Evolutionary conservation across 768 basidiomycete species (phyloP), one percentile per base, ranked within the genome.

Genomic region (Podaxis carcinomalis): DNA sequence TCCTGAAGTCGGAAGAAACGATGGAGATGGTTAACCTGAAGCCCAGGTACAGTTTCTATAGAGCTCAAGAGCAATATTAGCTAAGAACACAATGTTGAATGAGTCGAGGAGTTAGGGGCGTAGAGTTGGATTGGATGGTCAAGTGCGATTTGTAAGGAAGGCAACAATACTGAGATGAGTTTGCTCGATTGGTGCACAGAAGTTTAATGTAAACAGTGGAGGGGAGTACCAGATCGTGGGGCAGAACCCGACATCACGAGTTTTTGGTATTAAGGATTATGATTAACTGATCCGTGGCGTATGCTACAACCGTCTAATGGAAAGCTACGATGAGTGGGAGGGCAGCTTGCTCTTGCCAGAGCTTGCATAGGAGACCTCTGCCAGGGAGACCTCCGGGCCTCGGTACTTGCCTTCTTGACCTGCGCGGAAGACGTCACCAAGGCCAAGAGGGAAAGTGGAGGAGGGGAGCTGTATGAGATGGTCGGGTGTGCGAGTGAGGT

Each of bases 401-500:
- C 69, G 68, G 65, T 91, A 90, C 59, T 65, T 66, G 7, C 72
- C 75, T 68, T 81, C 80, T 35, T 74, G 40, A 27, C 78, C 78
- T 10, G 75, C 62, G 5, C 75, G 74, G 70, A 84, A 88, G 21
- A 89, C 75, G 66, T 80, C 79, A 46, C 85, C 82, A 42, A 77
- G 69, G 3, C 78, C 78, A 19, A 75, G 64, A 11, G 88, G 80
- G 76, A 93, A 92, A 16, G 92, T 89, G 47, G 83, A 83, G 4
- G 90, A 85, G 5, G 92, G 92, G 44, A 93, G 76, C 56, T 85
- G 83, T 49, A 92, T 66, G 39, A 83, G 73, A 59, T 92, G 80
- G 54, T 86, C 75, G 5, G 92, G 92, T 55, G 85, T 85, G 64
- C 82, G 83, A 10, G 92, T 93, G 61, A 95, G 83, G 74, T 93